Conservation (phyloP, 192 early-diverging fungal genomes). For the Coemansia sp. region DNA sequence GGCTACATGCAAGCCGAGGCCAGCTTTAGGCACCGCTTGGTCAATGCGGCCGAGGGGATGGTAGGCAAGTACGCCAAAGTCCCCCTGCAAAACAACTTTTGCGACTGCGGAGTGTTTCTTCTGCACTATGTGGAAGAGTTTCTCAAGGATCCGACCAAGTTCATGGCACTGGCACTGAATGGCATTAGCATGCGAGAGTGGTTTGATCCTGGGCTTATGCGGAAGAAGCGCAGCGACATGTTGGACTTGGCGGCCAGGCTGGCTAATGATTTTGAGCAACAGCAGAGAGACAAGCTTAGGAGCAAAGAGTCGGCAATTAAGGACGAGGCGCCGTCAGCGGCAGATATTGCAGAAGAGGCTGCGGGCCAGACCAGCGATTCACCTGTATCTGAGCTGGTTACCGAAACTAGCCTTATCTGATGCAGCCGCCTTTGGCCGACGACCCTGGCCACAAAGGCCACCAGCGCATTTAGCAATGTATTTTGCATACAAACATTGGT, state of each 20-base stretch:
- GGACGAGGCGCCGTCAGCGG: background rate
- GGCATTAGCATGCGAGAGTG: conserved; percentile 27
- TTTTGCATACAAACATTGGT: background rate
- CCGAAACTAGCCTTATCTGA: background rate
- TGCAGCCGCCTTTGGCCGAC: background rate
- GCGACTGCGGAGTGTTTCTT: conserved; percentile 88
- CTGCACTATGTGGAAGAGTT: conserved; percentile 74
- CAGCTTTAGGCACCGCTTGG: conserved; percentile 37
- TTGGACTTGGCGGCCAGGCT: conserved; percentile 22
- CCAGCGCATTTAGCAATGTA: background rate
- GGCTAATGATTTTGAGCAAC: conserved; percentile 5
- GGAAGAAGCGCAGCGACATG: conserved; percentile 34
- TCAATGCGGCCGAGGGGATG: conserved; percentile 20
- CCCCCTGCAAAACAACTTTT: conserved; percentile 71
- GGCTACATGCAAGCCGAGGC: conserved; percentile 57
- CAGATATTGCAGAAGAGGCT: background rate
- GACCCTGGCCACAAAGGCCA: background rate
- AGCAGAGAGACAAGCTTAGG: background rate
- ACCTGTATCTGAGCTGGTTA: background rate
- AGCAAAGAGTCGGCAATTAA: background rate
- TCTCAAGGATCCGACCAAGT: conserved; percentile 46
- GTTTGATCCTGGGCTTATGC: conserved; percentile 24
- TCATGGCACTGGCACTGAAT: conserved; percentile 19
- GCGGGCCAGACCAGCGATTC: background rate
- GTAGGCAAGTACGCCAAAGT: conserved; percentile 61